A percentile compares a stretch with the other conserved stretches of the same genome.
phyloP scores from a whole-genome alignment of 306 rosid species.

The Castanopsis chinensis region DNA sequence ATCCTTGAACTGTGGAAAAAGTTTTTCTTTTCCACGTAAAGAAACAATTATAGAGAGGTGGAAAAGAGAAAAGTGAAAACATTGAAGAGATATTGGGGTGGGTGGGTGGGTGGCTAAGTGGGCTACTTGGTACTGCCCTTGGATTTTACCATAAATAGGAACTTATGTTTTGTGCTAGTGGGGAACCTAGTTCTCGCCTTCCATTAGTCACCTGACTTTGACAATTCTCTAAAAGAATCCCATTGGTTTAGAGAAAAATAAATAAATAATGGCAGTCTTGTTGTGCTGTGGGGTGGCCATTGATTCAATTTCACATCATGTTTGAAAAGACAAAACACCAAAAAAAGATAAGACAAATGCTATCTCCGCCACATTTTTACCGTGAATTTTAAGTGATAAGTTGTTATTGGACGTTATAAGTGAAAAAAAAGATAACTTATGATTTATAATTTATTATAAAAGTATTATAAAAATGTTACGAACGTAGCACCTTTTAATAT shows the following conservation, averaged over 20 bases:
- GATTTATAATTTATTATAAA: too few relatives aligned
- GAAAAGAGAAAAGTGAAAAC: conserved; percentile 34
- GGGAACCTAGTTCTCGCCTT: conserved; percentile 38
- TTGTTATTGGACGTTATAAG: rapidly evolving
- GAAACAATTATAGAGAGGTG: conserved; percentile 36
- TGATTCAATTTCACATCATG: background rate
- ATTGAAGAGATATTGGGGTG: conserved; percentile 18
- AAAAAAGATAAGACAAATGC: background rate
- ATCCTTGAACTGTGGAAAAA: conserved; percentile 80
- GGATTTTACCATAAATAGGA: conserved; percentile 33
- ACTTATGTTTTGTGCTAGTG: conserved; percentile 26
- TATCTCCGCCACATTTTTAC: rapidly evolving
- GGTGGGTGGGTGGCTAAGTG: conserved; percentile 35
- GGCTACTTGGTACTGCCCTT: conserved; percentile 25
- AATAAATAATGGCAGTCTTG: background rate
- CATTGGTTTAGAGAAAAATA: background rate
- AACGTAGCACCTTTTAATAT: too few relatives aligned
- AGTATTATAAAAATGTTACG: too few relatives aligned
- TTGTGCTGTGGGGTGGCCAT: background rate
- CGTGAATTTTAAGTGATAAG: rapidly evolving
- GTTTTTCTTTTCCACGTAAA: conserved; percentile 61
- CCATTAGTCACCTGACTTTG: conserved; percentile 23
- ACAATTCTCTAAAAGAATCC: background rate
- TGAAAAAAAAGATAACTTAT: too few relatives aligned
- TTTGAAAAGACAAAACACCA: background rate